These are phyloP conservation scores for Pichia paraexigua DNA, from an alignment of 805 yeast genomes.

Conservation along the genomic window DNA sequence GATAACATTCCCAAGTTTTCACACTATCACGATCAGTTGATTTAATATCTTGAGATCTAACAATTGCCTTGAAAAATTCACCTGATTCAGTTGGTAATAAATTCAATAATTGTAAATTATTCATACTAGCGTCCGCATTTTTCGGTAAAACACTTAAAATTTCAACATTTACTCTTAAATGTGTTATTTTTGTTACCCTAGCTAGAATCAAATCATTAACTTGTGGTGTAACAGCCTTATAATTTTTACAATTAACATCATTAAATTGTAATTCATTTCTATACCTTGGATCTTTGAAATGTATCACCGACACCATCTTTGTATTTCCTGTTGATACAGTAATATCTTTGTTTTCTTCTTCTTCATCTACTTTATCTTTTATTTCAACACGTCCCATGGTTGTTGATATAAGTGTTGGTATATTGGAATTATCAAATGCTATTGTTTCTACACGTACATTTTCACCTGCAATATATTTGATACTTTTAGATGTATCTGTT, in stretches of 20 bases:
- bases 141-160: constrained; percentile 35
- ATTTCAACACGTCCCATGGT: constrained; percentile 50
- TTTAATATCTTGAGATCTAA: constrained; percentile 81
- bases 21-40: constrained; percentile 88
- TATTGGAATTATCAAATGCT: constrained; percentile 30
- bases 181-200: constrained; percentile 56
- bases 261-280: background rate
- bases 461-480: constrained; percentile 49
- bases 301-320: constrained; percentile 15
- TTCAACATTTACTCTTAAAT: constrained; percentile 70
- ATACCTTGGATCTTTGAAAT: constrained; percentile 19
- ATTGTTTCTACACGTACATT: constrained; percentile 52
- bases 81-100: constrained; percentile 65
- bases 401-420: constrained; percentile 45
- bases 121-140: background rate
- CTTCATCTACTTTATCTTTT: constrained; percentile 10
- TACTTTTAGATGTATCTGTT: constrained; percentile 9
- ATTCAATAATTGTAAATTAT: constrained; percentile 19
- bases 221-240: constrained; percentile 51
- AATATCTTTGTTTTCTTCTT: constrained; percentile 3
- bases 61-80: constrained; percentile 80
- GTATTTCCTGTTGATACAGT: background rate
- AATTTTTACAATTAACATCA: constrained; percentile 4
- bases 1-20: constrained; percentile 66
- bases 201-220: constrained; percentile 82